These are phyloP conservation scores for Bipolaris victoriae DNA, from an alignment of 2,329 filamentous ascomycete species.

Conservation along the genomic window DNA sequence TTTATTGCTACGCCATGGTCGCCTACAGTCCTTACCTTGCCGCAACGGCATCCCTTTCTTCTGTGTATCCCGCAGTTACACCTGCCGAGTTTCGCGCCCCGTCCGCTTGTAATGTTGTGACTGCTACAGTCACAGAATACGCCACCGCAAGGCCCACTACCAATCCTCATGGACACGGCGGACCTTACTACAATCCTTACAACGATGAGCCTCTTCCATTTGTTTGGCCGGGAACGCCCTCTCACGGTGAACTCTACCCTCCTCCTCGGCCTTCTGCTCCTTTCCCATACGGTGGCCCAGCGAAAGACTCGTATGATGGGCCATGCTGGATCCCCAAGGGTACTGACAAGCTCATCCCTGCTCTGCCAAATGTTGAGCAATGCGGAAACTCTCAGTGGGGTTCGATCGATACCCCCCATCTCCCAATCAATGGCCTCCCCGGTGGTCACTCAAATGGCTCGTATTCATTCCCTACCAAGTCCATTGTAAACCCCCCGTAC, in stretches of 20 bases:
- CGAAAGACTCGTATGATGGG: slow-evolving; percentile 26
- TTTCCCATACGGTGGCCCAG: slow-evolving; percentile 32
- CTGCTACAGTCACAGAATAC: slow-evolving; percentile 24
- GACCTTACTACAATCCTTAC: slow-evolving; percentile 41
- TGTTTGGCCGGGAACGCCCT: slow-evolving; percentile 35
- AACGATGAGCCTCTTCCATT: slow-evolving; percentile 34
- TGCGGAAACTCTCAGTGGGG: slow-evolving; percentile 42
- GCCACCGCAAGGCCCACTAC: slow-evolving; percentile 25
- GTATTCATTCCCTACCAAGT: neutral
- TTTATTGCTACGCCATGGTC: slow-evolving; percentile 31
- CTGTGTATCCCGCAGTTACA: slow-evolving; percentile 18
- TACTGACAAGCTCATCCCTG: slow-evolving; percentile 23
- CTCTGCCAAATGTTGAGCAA: slow-evolving; percentile 30
- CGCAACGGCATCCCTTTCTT: slow-evolving; percentile 31
- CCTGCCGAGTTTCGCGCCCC: slow-evolving; percentile 15
- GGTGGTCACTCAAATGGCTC: slow-evolving; percentile 13
- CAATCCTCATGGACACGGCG: slow-evolving; percentile 35
- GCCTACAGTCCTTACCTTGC: slow-evolving; percentile 37
- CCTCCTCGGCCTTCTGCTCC: slow-evolving; percentile 30
- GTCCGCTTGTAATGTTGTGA: slow-evolving; percentile 19
- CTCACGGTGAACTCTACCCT: slow-evolving; percentile 24
- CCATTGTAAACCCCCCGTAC: slow-evolving; percentile 7
- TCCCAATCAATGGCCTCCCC: slow-evolving; percentile 30
- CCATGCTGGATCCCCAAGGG: slow-evolving; percentile 40
- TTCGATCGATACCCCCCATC: slow-evolving; percentile 33